A percentile compares a stretch with the other conserved stretches of the same genome.
phyloP scores from a whole-genome alignment of 2,329 filamentous ascomycete species.

The Chaetomium sp. region DNA sequence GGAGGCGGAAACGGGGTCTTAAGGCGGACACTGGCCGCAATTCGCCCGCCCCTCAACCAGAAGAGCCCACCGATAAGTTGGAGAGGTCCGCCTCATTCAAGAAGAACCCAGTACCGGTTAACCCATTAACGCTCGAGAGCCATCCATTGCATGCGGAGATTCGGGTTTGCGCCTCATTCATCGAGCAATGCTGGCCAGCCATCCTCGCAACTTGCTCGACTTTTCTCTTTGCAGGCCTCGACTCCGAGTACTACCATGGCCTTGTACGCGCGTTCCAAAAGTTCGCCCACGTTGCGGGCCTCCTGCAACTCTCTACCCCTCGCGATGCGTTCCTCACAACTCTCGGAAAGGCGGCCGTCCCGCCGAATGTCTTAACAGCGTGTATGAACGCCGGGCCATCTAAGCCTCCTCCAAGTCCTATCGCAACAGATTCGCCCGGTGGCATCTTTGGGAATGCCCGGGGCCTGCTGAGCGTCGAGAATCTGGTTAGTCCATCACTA shows the following conservation, averaged over 20 bases:
- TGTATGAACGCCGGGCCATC: slow-evolving; percentile 47
- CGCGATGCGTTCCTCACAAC: slow-evolving; percentile 93
- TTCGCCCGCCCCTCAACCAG: slow-evolving; percentile 35
- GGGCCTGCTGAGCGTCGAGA: slow-evolving; percentile 68
- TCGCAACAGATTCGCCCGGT: slow-evolving; percentile 41
- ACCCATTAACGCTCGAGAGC: slow-evolving; percentile 69
- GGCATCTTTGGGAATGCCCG: slow-evolving; percentile 66
- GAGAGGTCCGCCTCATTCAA: slow-evolving; percentile 63
- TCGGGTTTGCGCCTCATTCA: slow-evolving; percentile 69
- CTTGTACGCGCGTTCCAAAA: slow-evolving; percentile 91
- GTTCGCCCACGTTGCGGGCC: slow-evolving; percentile 87
- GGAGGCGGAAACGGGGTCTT: slow-evolving; percentile 44
- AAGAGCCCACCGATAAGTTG: slow-evolving; percentile 34
- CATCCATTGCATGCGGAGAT: slow-evolving; percentile 67
- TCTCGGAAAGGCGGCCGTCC: slow-evolving; percentile 85
- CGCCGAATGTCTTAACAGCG: slow-evolving; percentile 64
- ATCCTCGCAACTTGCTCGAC: slow-evolving; percentile 92
- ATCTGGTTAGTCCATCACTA: slow-evolving; percentile 53
- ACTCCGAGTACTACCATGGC: slow-evolving; percentile 89
- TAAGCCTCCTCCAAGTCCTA: slow-evolving; percentile 37
- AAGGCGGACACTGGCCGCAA: slow-evolving; percentile 40
- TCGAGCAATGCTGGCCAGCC: slow-evolving; percentile 92
- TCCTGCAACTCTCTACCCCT: slow-evolving; percentile 76
- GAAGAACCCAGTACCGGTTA: slow-evolving; percentile 71
- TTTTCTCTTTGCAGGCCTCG: slow-evolving; percentile 84